These are phyloP conservation scores for Globisporangium canariense DNA, from an alignment of 352 stramenopile genomes.

Conservation along the genomic window DNA sequence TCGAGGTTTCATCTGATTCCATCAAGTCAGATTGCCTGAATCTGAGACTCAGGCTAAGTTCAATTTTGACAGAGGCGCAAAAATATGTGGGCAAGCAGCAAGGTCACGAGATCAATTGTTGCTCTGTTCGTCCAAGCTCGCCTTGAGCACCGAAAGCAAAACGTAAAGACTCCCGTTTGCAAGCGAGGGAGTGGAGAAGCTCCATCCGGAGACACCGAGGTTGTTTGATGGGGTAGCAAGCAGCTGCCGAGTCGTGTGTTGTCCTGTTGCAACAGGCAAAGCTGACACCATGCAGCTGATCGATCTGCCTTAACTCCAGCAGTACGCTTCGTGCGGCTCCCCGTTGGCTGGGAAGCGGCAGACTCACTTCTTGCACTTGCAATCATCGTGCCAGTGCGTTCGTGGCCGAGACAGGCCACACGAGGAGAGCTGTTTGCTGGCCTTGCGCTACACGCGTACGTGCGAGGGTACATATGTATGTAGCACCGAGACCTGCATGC, in stretches of 20 bases:
- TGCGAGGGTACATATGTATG: background rate
- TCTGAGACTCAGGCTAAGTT: no score
- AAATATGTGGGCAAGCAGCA: no score
- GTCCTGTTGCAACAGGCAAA: background rate
- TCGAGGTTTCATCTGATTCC: background rate
- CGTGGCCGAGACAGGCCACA: background rate
- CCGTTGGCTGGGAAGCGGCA: background rate
- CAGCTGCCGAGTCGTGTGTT: background rate
- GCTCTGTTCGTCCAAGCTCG: no score
- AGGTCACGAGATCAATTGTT: no score
- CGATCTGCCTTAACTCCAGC: background rate
- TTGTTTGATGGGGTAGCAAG: background rate
- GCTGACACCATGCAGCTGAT: background rate
- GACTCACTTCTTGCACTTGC: background rate
- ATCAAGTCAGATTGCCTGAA: background rate
- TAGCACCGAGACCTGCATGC: slow-evolving; percentile 4
- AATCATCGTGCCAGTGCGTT: background rate
- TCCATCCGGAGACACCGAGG: background rate
- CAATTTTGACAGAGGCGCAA: no score
- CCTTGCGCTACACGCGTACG: background rate
- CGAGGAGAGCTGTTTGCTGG: slow-evolving; percentile 1
- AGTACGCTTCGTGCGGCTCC: background rate
- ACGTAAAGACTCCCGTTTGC: no score
- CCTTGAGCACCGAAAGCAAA: no score
- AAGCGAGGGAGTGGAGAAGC: no score